Evolutionary conservation across 1,284 basidiomycete genomes (phyloP).

Genomic region (Ganoderma lingzhi): DNA sequence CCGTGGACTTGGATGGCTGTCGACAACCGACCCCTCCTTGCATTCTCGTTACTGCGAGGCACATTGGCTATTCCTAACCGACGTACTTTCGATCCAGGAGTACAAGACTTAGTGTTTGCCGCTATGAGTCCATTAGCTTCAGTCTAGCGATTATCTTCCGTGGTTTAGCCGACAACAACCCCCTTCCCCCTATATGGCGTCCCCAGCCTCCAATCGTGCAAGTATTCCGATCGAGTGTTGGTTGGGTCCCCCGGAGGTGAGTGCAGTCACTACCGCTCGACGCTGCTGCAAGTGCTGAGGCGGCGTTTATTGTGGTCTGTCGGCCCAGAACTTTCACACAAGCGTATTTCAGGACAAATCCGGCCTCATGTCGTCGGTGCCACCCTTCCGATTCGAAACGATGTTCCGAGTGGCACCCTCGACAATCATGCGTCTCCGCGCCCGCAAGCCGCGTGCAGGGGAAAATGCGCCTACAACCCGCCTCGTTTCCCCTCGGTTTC

Average conservation of each 20-base stretch:
- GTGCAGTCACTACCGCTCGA: not conserved
- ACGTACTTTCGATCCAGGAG: not conserved
- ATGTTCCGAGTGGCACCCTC: slow-evolving; percentile 11
- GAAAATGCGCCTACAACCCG: slow-evolving; percentile 28
- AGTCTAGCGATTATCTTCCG: not conserved
- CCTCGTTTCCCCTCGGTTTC: slow-evolving; percentile 25
- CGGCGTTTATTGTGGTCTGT: not conserved
- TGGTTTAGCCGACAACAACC: not conserved
- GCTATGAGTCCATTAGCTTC: slow-evolving; percentile 10
- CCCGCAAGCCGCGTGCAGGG: slow-evolving; percentile 27
- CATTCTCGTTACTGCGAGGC: not conserved
- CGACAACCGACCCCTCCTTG: not conserved
- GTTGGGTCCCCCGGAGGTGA: not conserved
- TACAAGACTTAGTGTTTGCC: slow-evolving; percentile 10
- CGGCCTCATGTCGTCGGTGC: not conserved
- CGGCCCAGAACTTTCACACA: not conserved
- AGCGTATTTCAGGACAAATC: not conserved
- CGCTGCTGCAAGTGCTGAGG: not conserved
- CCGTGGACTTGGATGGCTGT: not conserved
- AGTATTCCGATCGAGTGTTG: not conserved
- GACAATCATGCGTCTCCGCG: slow-evolving; percentile 19
- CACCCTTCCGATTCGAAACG: not conserved
- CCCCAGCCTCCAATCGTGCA: too few relatives aligned
- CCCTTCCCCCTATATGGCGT: too few relatives aligned
- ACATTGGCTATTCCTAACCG: not conserved